These are phyloP conservation scores for Lablab purpureus DNA, from an alignment of 306 rosid genomes.

Conservation along the genomic window DNA sequence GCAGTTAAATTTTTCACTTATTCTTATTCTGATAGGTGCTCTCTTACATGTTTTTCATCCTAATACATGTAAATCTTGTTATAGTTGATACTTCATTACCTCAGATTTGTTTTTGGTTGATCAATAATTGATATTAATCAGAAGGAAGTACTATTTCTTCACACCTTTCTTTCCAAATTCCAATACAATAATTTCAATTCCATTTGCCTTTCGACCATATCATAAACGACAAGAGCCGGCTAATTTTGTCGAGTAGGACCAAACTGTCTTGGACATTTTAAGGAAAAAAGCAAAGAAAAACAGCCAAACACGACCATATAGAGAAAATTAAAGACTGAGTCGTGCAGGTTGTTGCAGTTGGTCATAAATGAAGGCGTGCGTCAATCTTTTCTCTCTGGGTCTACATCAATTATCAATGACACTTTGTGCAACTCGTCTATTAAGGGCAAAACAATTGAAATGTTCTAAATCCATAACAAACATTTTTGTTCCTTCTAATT, in stretches of 20 bases:
- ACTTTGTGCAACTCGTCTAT: conserved; percentile 27
- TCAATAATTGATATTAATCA: no score
- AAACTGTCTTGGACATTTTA: neutral
- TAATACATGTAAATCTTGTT: no score
- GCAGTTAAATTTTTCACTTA: no score
- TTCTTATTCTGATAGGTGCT: no score
- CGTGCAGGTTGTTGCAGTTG: neutral
- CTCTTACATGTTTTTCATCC: no score
- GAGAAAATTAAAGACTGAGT: no score
- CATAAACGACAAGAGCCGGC: neutral
- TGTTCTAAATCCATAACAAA: neutral
- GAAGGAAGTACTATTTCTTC: no score
- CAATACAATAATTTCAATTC: no score
- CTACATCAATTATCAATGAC: conserved; percentile 16
- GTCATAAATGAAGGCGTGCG: conserved; percentile 27
- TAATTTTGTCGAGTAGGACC: neutral
- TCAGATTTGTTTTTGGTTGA: no score
- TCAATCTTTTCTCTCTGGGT: conserved; percentile 29
- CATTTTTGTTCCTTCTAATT: neutral
- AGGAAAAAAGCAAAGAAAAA: neutral
- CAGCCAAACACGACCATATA: neutral
- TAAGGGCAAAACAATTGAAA: neutral
- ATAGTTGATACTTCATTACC: no score
- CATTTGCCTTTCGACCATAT: neutral
- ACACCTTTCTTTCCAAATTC: no score